Base-by-base conservation (phyloP, 305 asterid species). In the Fraxinus baroniana region DNA sequence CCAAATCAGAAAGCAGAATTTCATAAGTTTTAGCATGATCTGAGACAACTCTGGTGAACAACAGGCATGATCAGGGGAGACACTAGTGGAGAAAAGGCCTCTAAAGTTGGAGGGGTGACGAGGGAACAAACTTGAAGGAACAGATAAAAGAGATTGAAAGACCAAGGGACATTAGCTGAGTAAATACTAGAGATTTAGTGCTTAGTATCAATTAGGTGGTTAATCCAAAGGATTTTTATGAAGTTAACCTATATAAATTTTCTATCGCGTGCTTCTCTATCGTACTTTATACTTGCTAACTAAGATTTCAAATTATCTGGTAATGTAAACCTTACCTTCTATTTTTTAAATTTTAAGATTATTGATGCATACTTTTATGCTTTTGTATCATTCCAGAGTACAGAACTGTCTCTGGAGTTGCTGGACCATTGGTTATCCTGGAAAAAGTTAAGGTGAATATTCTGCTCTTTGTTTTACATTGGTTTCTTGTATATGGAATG, bases 361-460 rank as follows among this genome's bases (percentile, higher is more conserved):
- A n/a, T 32, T 30, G 39, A 70, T 30, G 75, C 39, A 12, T 70
- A 70, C 8, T 44, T 44, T 26, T 75, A 20, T 22, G 60, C 10
- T 13, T 33, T 20, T 7, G 18, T n/a, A 22, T 73, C 76, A 9
- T 84, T 87, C 66, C 98, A 96, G 99, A 96, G 89, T 96, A 96
- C 78, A 91, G 98, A 87, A 96, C 99, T 73, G 99, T 96, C 86
- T 96, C 98, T 73, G 98, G 55, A 46, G 55, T 46, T 12, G 55
- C 55, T 46, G 55, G 55, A 46, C 55, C 55, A 46, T 46, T 46
- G 99, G 99, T 96, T 86, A 96, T 96, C 83, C 97, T 96, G 7
- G 99, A 96, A 60, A 96, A 96, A 93, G 99, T 96, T 81, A 96
- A 96, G 98, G 99, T 94, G 82, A 79, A 79, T 79, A 64, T 35